Evolutionary conservation across 768 basidiomycete species (phyloP), one percentile per base, ranked within the genome.

Genomic region (Pleurotus cornucopiae): DNA sequence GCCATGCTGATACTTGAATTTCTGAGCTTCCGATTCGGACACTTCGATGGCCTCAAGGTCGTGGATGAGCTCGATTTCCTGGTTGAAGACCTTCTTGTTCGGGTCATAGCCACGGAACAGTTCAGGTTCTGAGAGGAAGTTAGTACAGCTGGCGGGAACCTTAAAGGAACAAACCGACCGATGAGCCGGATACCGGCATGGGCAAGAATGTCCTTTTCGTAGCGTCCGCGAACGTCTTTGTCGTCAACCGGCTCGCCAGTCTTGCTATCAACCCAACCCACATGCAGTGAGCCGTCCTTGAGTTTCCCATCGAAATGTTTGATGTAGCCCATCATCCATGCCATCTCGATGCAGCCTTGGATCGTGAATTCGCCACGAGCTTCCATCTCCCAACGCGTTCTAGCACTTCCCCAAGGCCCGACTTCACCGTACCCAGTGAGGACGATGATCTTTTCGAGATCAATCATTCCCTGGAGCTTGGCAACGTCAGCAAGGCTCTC

Each of bases 321-420:
- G 82, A 98, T 97, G 74, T 83, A 85, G 41, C 97, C 96, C 92
- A 95, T 98, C 72, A 98, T 87, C 95, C 96, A 99, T 2, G 96
- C 95, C 91, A 99, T 96, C 76, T 99, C 97, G 65, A 99, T 97
- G 66, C 92, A 93, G 16, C 97, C 97, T 70, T 97, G 89, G 63
- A 98, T 95, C 1, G 95, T 94, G 71, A 98, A 89, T 66, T 96
- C 87, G n/a, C 97, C 96, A 46, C 85, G 82, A 46, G 94, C 95
- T 69, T 99, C 97, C 94, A 99, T 98, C 76, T 99, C 97, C 97
- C 97, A 99, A 57, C 97, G 85, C 2, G 97, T 99, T 57, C 97
- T 86, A 13, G 96, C 90, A 66, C 92, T 94, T 61, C 97, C 97
- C 95, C 96, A 99, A 11, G 97, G 97, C 2, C 97, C 90, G 49